Conservation (phyloP, 176 grass and related monocot species). For the Juncus effusus region DNA sequence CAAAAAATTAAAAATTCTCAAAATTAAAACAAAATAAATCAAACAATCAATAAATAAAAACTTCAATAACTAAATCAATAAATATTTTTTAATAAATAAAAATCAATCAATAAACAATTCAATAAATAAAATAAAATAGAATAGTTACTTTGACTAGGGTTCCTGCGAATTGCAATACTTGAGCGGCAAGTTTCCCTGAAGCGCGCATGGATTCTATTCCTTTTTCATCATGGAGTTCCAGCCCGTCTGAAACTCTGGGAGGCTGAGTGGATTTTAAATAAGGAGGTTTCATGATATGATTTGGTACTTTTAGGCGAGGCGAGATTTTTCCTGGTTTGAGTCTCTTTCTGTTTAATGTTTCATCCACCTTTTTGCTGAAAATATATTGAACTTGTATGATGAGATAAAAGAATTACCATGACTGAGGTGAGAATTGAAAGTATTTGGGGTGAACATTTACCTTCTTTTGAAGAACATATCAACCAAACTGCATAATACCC, state of each 20-base stretch:
- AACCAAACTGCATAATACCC: slow-evolving; percentile 67
- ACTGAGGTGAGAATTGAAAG: neutral
- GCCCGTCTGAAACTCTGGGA: slow-evolving; percentile 48
- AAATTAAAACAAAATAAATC: slow-evolving; percentile 26
- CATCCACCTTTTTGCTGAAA: slow-evolving; percentile 51
- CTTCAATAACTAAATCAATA: no score
- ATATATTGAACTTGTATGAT: slow-evolving; percentile 1
- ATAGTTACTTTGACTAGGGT: slow-evolving; percentile 71
- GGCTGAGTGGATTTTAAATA: slow-evolving; percentile 58
- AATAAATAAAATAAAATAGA: neutral
- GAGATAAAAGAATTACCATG: neutral
- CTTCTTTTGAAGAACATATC: slow-evolving; percentile 82
- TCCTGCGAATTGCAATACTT: slow-evolving; percentile 84
- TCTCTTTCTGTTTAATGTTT: slow-evolving; percentile 44
- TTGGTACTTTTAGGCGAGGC: slow-evolving; percentile 67
- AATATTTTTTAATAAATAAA: neutral
- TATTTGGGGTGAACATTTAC: slow-evolving; percentile 21
- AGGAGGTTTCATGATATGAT: slow-evolving; percentile 70
- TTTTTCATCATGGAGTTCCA: slow-evolving; percentile 77
- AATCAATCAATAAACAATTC: neutral
- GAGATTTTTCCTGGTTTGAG: slow-evolving; percentile 76
- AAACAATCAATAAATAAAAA: no score
- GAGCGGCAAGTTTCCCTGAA: slow-evolving; percentile 78
- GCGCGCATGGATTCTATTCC: slow-evolving; percentile 91
- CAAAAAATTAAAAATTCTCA: neutral